Evolutionary conservation across 257 asterid species (phyloP), one percentile per base, ranked within the genome.

Genomic region (Craterostigma plantagineum): DNA sequence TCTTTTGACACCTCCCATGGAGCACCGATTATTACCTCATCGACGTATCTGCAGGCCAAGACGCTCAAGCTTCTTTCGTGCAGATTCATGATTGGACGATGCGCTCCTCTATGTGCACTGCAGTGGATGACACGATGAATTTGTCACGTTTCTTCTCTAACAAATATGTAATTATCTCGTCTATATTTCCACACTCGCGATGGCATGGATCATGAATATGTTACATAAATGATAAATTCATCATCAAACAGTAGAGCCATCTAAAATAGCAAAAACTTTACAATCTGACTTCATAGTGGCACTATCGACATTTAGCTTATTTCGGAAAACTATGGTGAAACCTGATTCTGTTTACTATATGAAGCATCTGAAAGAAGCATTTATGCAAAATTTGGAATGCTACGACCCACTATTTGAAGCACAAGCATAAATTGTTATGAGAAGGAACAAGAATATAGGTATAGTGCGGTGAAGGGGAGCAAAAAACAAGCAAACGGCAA

Each of bases 61-160:
- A 79, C 97, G 62, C 97, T 82, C 60, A 86, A 66, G 76, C 95
- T 86, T 72, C 97, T 76, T 66, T 86, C 97, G 50, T 78, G 97
- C 49, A 86, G 97, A 64, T 86, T 81, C 97, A 86, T 86, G 27
- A 86, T 86, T 42, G 97, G 97, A 48, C 94, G 94, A 71, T 86
- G 97, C 33, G 72, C 77, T 61, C 97, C 97, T 67, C 94, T 73
- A 58, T 69, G 66, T 52, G 71, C 62, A 71, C 97, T 86, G 65
- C 54, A 76, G 62, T 46, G 41, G 52, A 52, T 62, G 60, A 16
- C 36, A 60, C 45, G 64, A 23, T 23, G 30, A 23, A 23, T 23
- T n/a, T 42, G 27, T 14, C 16, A 42, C 14, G 6, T 23, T 23
- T 23, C 30, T 23, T 23, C n/a, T 23, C 6, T n/a, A n/a, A n/a